Evolutionary conservation across 2,329 filamentous ascomycete genomes (phyloP).

Genomic region (Aspergillus phoenicis): DNA sequence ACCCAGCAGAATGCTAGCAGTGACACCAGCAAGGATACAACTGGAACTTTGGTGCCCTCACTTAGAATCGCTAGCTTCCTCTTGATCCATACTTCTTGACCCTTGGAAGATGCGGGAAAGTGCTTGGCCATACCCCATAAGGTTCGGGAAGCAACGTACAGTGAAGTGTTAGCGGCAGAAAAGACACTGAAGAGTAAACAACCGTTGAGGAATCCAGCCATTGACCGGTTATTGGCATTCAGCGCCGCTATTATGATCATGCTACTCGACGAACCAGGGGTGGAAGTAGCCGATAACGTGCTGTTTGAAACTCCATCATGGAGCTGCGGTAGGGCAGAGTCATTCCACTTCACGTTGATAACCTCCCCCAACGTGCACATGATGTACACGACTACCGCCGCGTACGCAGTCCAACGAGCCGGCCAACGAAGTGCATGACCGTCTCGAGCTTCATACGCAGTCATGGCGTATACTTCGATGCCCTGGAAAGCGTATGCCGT

Average conservation of each 20-base stretch:
- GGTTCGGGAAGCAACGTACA: neutral
- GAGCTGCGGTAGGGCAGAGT: neutral
- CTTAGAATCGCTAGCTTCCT: neutral
- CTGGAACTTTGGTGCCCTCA: neutral
- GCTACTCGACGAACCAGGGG: neutral
- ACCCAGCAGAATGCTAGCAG: neutral
- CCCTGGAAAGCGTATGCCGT: constrained; percentile 1
- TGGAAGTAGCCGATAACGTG: neutral
- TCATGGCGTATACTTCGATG: neutral
- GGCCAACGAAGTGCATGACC: neutral
- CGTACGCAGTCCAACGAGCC: neutral
- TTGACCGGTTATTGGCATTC: neutral
- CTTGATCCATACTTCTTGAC: neutral
- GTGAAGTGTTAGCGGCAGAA: neutral
- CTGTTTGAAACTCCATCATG: neutral
- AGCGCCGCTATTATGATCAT: neutral
- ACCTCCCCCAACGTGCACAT: neutral
- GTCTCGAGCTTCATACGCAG: neutral
- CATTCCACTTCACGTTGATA: neutral
- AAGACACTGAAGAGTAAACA: neutral
- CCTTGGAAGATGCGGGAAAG: neutral
- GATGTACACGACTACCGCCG: neutral
- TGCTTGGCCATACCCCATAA: neutral
- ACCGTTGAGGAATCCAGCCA: neutral
- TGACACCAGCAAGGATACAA: neutral